phyloP scores from a whole-genome alignment of 768 basidiomycete genomes.

The Serendipita sp. region DNA sequence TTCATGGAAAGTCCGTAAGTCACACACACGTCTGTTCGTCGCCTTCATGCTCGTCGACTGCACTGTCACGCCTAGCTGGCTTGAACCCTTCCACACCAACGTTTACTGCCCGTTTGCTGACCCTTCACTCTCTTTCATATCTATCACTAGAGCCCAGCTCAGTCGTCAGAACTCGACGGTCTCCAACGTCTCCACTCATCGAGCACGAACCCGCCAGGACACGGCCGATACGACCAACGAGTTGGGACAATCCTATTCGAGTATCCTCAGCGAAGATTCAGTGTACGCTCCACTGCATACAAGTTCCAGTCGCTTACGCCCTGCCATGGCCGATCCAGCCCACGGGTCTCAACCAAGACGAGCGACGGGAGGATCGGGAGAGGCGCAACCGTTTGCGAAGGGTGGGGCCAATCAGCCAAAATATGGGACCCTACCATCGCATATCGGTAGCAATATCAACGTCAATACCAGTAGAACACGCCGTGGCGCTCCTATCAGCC shows the following conservation, averaged over 20 bases:
- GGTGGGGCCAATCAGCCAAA: not conserved
- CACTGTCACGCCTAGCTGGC: not conserved
- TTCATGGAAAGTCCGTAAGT: not conserved
- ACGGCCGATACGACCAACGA: not conserved
- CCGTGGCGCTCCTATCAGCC: not conserved
- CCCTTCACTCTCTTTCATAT: not conserved
- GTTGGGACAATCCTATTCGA: not conserved
- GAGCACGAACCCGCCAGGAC: not conserved
- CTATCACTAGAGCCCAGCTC: not conserved
- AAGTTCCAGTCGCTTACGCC: not conserved
- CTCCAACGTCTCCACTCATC: not conserved
- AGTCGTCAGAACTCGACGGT: not conserved
- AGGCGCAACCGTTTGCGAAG: no score
- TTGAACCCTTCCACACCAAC: not conserved
- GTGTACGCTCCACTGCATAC: not conserved
- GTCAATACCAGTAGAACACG: not conserved
- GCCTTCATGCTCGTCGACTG: not conserved
- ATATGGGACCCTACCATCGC: not conserved
- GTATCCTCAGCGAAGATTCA: slow-evolving; percentile 1
- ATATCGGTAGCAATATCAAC: not conserved
- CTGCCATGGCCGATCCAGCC: not conserved
- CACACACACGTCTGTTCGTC: not conserved
- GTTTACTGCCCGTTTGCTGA: not conserved
- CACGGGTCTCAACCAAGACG: not conserved
- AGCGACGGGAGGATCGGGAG: no score